Evolutionary conservation across 139 green algal species (phyloP), one percentile per base, ranked within the genome.

Genomic region (Astrephomene gubernaculifera): DNA sequence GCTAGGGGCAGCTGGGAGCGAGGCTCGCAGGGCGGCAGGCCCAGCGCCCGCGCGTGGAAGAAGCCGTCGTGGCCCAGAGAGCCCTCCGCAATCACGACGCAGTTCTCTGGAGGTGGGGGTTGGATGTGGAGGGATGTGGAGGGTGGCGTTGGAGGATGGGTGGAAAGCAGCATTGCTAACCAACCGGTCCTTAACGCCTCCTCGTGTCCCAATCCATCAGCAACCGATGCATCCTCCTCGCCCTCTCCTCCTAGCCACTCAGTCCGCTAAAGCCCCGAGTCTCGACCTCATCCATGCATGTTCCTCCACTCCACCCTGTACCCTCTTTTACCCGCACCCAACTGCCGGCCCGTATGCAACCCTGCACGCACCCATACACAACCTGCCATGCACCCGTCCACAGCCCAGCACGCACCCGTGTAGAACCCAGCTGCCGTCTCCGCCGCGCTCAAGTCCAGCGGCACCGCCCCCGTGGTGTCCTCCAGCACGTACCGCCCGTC

Each of bases 11-110:
- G 92, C 29, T 92, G 90, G 14, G 63, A 71, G 1, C 94, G 87
- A 3, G 79, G 33, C 92, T 98, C 96, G 8, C 82, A 75, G 12
- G 94, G 91, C 4, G 96, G 96, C 44, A 98, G 91, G 19, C 93
- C 94, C 70, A 98, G 85, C 21, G 91, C 94, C 0, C 38, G 14
- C 2, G 90, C 92, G 68, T 93, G 86, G 87, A 98, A 97, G 5
- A 91, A 87, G 64, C 94, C 95, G 53, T 94, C 91, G 38, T 87
- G 72, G 60, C 84, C 71, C 67, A 98, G 83, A 69, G 92, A 84
- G 0, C 96, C 96, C 83, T 97, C 92, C 2, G 94, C 95, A n/a
- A 98, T 91, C 31, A 98, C 95, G 31, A 98, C 90, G 82, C 93
- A 96, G 87, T 98, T 98, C 71, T 98, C 95, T 91, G 88, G 64